These are phyloP conservation scores for Botrytis paeoniae DNA, from an alignment of 2,329 filamentous ascomycete genomes.

Conservation along the genomic window DNA sequence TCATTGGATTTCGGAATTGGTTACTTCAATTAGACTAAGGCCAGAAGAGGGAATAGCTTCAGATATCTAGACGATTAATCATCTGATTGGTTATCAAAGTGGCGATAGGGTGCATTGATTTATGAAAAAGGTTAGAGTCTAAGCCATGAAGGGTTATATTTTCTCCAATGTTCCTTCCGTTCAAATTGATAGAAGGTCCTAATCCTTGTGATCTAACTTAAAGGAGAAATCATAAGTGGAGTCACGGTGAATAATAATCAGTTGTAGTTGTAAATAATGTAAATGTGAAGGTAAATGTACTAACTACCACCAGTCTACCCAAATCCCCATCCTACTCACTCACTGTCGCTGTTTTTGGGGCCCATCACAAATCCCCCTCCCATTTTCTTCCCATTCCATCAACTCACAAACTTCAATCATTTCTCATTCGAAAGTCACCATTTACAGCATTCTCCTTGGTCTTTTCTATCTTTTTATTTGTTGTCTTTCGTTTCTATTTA, in stretches of 20 bases:
- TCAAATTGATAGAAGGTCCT: background rate
- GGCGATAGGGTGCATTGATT: background rate
- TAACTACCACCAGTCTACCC: background rate
- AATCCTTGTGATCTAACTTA: background rate
- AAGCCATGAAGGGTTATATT: background rate
- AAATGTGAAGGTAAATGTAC: background rate
- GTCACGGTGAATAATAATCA: background rate
- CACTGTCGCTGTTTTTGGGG: background rate
- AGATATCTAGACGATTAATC: background rate
- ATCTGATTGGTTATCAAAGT: background rate
- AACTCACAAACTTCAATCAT: background rate
- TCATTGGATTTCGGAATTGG: background rate
- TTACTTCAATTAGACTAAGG: background rate
- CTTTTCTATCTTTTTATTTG: background rate
- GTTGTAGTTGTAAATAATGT: background rate
- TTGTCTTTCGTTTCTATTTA: background rate
- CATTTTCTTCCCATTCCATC: background rate
- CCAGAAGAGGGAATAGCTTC: background rate
- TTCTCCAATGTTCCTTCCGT: background rate
- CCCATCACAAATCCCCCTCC: background rate
- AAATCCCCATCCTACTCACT: background rate
- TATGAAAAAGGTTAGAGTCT: background rate
- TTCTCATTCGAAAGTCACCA: background rate
- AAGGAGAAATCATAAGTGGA: background rate
- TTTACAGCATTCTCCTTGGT: constrained; percentile 17